Conservation (phyloP, 2,329 filamentous ascomycete genomes). For the Pseudocercospora crystallina region DNA sequence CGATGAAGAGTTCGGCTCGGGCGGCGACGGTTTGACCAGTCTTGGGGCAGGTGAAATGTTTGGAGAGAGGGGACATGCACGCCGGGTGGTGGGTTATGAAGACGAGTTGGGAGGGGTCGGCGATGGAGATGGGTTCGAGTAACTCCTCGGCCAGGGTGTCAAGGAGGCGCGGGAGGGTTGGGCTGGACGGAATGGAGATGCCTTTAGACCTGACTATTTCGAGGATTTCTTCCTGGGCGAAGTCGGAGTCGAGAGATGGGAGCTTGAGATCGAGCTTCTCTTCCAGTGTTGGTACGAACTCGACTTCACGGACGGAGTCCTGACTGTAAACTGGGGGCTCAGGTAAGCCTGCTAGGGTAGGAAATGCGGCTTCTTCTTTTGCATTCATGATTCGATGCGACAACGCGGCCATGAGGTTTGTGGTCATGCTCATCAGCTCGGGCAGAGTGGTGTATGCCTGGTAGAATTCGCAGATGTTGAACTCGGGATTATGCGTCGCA, state of each 20-base stretch:
- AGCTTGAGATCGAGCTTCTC: slow-evolving; percentile 62
- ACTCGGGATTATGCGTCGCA: slow-evolving; percentile 92
- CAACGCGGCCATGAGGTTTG: slow-evolving; percentile 59
- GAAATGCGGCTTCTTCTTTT: background rate
- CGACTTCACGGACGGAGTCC: slow-evolving; percentile 53
- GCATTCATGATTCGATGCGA: slow-evolving; percentile 4
- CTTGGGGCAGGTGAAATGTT: slow-evolving; percentile 71
- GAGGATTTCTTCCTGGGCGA: slow-evolving; percentile 57
- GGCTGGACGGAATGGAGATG: slow-evolving; percentile 51
- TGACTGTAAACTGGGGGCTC: background rate
- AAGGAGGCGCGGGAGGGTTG: slow-evolving; percentile 68
- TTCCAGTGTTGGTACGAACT: slow-evolving; percentile 82
- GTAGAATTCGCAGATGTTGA: slow-evolving; percentile 97
- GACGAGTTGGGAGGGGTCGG: slow-evolving; percentile 64
- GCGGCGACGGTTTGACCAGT: slow-evolving; percentile 57
- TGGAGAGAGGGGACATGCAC: slow-evolving; percentile 86
- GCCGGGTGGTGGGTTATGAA: slow-evolving; percentile 90
- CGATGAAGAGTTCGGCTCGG: slow-evolving; percentile 41
- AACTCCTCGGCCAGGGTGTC: slow-evolving; percentile 75
- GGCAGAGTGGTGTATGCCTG: slow-evolving; percentile 76
- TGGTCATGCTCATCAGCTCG: slow-evolving; percentile 73
- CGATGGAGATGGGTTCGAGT: slow-evolving; percentile 72
- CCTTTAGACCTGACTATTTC: slow-evolving; percentile 53
- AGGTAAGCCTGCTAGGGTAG: background rate
- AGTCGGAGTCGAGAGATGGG: slow-evolving; percentile 50